Evolutionary conservation across 352 stramenopile genomes (phyloP).

Genomic region (Globisporangium camurandrum): DNA sequence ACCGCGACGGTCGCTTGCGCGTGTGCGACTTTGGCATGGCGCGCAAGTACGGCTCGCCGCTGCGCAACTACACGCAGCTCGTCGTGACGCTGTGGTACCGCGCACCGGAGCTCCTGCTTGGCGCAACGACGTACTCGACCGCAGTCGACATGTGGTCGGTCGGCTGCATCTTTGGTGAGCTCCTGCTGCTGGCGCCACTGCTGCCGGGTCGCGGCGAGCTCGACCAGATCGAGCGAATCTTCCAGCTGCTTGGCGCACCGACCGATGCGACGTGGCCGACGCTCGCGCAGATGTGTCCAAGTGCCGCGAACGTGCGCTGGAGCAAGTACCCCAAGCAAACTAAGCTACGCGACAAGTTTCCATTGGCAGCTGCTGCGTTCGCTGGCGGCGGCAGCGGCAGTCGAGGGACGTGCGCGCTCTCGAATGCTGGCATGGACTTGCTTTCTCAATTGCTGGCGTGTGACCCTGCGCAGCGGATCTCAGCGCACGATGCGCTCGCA

Average conservation of each 20-base stretch:
- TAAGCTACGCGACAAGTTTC: constrained; percentile 72
- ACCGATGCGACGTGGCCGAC: constrained; percentile 88
- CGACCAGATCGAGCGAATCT: constrained; percentile 96
- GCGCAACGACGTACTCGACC: constrained; percentile 88
- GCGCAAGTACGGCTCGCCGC: constrained; percentile 71
- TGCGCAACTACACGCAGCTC: constrained; percentile 83
- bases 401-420: constrained; percentile 33
- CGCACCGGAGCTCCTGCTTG: constrained; percentile 90
- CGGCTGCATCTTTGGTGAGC: constrained; percentile 95
- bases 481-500: constrained; percentile 64
- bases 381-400: constrained; percentile 20
- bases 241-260: constrained; percentile 88
- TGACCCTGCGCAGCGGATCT: constrained; percentile 70
- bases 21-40: constrained; percentile 85
- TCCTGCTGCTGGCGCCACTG: constrained; percentile 90
- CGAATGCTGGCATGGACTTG: constrained; percentile 70
- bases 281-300: constrained; percentile 39
- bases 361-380: constrained; percentile 34
- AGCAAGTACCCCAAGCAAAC: constrained; percentile 64
- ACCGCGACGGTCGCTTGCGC: constrained; percentile 67
- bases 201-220: constrained; percentile 92
- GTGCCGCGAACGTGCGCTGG: constrained; percentile 46
- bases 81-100: constrained; percentile 95
- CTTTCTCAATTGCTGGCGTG: constrained; percentile 55
- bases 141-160: constrained; percentile 96